phyloP scores from a whole-genome alignment of 2,329 filamentous ascomycete genomes.

The Nemania sp. region DNA sequence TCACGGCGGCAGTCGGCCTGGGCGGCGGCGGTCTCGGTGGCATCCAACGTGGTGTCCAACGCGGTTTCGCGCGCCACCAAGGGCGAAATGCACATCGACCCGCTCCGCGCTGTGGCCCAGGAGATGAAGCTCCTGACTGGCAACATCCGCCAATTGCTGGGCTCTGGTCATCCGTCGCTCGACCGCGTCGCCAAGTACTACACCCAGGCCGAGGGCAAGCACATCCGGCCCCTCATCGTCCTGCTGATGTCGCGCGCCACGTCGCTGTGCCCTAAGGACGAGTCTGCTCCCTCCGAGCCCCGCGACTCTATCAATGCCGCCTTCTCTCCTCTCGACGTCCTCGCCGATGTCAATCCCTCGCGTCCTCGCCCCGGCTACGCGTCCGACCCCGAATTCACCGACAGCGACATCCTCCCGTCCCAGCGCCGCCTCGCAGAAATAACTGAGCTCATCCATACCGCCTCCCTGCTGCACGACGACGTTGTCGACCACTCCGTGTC shows the following conservation, averaged over 20 bases:
- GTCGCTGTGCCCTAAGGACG: conserved; percentile 69
- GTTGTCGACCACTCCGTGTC: conserved; percentile 93
- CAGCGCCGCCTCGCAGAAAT: conserved; percentile 94
- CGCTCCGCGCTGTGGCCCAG: conserved; percentile 86
- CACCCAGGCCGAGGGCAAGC: conserved; percentile 93
- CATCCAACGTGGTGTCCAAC: conserved; percentile 71
- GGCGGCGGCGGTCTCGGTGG: conserved; percentile 72
- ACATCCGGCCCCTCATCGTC: conserved; percentile 91
- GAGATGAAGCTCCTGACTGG: conserved; percentile 96
- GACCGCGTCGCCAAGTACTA: conserved; percentile 98
- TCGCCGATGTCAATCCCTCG: conserved; percentile 82
- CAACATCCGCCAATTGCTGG: conserved; percentile 90
- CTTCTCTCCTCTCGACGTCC: conserved; percentile 59
- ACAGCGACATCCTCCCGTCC: conserved; percentile 80
- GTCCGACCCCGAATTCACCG: conserved; percentile 50
- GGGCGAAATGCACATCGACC: conserved; percentile 76
- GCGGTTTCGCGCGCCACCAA: conserved; percentile 65
- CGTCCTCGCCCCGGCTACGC: conserved; percentile 56
- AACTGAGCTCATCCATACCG: conserved; percentile 95
- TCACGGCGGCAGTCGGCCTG: conserved; percentile 64
- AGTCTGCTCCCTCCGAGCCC: conserved; percentile 46
- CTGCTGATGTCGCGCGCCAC: conserved; percentile 96
- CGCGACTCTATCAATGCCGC: conserved; percentile 54
- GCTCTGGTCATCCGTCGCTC: conserved; percentile 90
- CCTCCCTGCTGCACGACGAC: conserved; percentile 95